Evolutionary conservation across 352 stramenopile species (phyloP), one percentile per base, ranked within the genome.

Genomic region (Pseudoperonospora humuli): DNA sequence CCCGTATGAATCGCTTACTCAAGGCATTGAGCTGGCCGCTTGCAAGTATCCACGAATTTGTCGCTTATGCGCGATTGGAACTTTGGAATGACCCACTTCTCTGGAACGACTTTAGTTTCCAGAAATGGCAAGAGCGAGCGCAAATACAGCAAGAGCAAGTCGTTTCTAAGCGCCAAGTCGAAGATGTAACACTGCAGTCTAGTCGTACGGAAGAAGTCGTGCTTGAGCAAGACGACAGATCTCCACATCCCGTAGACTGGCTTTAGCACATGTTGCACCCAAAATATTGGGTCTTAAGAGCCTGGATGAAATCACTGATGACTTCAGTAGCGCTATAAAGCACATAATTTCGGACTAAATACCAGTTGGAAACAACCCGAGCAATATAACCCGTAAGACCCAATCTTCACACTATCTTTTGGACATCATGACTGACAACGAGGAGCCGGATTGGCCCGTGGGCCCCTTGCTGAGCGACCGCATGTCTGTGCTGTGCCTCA

Each of bases 401-500:
- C 11, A 35, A 35, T 35, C 29, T 35, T 17, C 13, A 35, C 13
- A 17, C 18, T 7, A 17, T 17, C n/a, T 19, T 17, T 19, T 35
- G 11, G 3, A 19, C n/a, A 23, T 6, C 3, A 36, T 46, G 26
- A 10, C 39, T 11, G 19, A 38, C 5, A 19, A 34, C 7, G 25
- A 35, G 15, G 1, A 50, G 19, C 26, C 38, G 20, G 50, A 61
- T 7, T 57, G 45, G 45, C 39, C 34, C 1, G 23, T 52, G 5
- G 37, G 43, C 14, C 70, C 71, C 8, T 59, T 86, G 20, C 50
- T 89, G 32, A 70, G 67, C 7, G 75, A 84, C 39, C 67, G 67
- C 27, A 69, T 83, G 62, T 59, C 72, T 7, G 52, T 69, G 49
- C 50, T 79, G 32, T 67, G 59, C 14, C 62, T 89, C 18, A 83